Conservation (phyloP, 768 basidiomycete genomes). For the Lentinula edodes region DNA sequence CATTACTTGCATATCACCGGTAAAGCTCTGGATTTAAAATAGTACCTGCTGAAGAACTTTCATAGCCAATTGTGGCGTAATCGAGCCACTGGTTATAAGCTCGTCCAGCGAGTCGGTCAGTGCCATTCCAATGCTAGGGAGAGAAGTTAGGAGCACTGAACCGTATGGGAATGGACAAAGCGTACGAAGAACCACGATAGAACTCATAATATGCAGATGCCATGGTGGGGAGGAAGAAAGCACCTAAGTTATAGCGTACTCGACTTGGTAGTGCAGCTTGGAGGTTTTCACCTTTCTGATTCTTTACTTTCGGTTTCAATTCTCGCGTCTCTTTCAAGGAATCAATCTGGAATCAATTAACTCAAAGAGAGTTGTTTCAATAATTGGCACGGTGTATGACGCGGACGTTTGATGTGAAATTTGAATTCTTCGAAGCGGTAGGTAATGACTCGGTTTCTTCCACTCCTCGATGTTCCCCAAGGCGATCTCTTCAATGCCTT, state of each 20-base stretch:
- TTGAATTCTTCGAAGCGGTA: not conserved
- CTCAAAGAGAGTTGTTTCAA: no score
- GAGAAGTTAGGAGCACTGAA: not conserved
- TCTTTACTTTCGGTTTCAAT: no score
- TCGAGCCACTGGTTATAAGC: conserved; percentile 92
- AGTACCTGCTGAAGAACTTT: conserved; percentile 93
- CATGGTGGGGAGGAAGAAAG: not conserved
- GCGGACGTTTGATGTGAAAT: not conserved
- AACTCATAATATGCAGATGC: conserved; percentile 70
- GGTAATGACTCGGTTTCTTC: conserved; percentile 50
- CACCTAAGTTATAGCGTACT: not conserved
- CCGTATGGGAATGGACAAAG: conserved; percentile 13
- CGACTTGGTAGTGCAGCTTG: not conserved
- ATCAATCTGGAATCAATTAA: no score
- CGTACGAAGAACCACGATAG: conserved; percentile 87
- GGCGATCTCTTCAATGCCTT: conserved; percentile 54
- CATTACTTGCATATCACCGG: not conserved
- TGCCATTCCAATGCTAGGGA: conserved; percentile 86
- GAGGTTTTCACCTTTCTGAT: no score
- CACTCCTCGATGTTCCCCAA: conserved; percentile 47
- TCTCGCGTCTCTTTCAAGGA: no score
- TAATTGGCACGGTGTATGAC: no score
- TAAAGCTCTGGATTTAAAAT: not conserved
- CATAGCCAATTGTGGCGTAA: conserved; percentile 96
- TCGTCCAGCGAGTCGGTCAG: conserved; percentile 98